Evolutionary conservation across 768 basidiomycete species (phyloP).

Genomic region (Agrocybe praecox): DNA sequence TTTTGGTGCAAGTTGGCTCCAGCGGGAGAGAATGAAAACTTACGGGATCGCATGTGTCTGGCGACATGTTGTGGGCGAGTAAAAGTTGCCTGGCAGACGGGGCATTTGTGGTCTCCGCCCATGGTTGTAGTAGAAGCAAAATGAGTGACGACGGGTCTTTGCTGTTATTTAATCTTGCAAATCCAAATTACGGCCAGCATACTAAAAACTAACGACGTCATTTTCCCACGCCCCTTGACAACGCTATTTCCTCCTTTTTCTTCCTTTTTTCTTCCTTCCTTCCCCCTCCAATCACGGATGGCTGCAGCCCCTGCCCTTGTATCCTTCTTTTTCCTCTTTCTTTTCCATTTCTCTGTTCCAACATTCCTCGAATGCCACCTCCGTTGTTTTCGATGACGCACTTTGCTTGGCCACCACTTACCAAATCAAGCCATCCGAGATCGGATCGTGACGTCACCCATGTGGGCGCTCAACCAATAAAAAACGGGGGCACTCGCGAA

Average conservation of each 20-base stretch:
- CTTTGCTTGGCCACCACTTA: conserved; percentile 1
- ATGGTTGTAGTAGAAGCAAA: conserved; percentile 36
- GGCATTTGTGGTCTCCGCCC: conserved; percentile 86
- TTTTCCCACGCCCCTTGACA: conserved; percentile 20
- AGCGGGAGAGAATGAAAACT: conserved; percentile 35
- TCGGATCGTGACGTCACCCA: conserved; percentile 18
- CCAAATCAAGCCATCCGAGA: conserved; percentile 4
- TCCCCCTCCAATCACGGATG: neutral
- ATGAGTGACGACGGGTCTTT: conserved; percentile 15
- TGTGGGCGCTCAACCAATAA: conserved; percentile 13
- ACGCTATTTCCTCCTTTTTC: conserved; percentile 1
- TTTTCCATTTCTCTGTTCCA: no score
- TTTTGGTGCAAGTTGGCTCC: conserved; percentile 16
- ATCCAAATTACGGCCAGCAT: neutral
- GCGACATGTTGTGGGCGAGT: conserved; percentile 91
- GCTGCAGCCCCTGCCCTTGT: no score
- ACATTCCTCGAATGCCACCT: no score
- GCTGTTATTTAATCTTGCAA: conserved; percentile 27
- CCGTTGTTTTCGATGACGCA: conserved; percentile 12
- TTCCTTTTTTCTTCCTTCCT: neutral
- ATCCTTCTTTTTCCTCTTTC: no score
- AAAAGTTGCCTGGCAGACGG: conserved; percentile 86
- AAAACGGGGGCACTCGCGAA: conserved; percentile 6
- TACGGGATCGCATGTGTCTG: conserved; percentile 89
- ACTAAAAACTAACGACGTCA: conserved; percentile 17